These are phyloP conservation scores for Pseudogymnoascus sp. DNA, from an alignment of 2,329 filamentous ascomycete genomes.

Conservation along the genomic window DNA sequence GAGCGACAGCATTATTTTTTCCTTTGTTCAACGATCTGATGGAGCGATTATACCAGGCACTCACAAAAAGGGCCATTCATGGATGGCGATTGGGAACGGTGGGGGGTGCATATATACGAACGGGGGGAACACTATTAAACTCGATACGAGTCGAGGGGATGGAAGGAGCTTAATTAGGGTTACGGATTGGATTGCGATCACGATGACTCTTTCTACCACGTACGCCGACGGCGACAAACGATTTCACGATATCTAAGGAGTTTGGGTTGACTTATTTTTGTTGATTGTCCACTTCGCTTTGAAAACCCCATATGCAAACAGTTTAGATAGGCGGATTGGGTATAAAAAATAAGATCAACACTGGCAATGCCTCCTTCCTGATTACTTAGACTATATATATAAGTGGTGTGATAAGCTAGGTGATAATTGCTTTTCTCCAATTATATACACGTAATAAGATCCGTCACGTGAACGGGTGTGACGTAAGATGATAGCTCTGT, in stretches of 20 bases:
- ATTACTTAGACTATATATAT: neutral
- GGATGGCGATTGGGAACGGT: slow-evolving; percentile 3
- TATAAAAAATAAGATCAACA: slow-evolving; percentile 2
- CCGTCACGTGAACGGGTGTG: slow-evolving; percentile 2
- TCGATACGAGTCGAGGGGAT: neutral
- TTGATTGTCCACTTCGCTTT: neutral
- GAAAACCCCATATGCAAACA: neutral
- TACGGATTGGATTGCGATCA: slow-evolving; percentile 5
- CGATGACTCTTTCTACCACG: neutral
- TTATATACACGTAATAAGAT: neutral
- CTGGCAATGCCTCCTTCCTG: neutral
- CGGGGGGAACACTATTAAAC: neutral
- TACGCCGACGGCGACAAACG: neutral
- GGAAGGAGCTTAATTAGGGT: slow-evolving; percentile 2
- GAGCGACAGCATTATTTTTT: slow-evolving; percentile 7
- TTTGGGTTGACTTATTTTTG: neutral
- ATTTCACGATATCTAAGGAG: slow-evolving; percentile 3
- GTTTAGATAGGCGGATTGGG: neutral
- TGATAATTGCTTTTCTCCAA: slow-evolving; percentile 1
- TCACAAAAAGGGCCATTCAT: slow-evolving; percentile 7
- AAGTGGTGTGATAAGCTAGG: neutral
- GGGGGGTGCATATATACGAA: slow-evolving; percentile 2
- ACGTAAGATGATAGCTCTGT: slow-evolving; percentile 4
- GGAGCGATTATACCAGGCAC: slow-evolving; percentile 8
- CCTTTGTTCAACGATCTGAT: slow-evolving; percentile 7